These are phyloP conservation scores for Penicillium corylophilum DNA, from an alignment of 2,329 filamentous ascomycete genomes.

Conservation along the genomic window DNA sequence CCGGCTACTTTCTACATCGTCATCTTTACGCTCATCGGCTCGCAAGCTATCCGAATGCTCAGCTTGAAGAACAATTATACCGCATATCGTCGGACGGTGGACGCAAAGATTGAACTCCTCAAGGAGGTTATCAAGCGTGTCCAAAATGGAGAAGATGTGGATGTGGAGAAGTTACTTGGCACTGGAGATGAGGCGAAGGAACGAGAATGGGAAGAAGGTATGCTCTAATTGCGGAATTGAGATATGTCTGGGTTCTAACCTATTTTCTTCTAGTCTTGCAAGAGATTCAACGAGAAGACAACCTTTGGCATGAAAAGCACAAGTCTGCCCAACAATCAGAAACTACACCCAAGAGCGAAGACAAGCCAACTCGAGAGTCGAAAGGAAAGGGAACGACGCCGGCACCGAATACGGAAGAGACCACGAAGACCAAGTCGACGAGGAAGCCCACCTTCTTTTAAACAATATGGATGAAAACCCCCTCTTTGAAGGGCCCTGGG, in stretches of 20 bases:
- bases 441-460: constrained; percentile 35
- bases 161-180: constrained; percentile 79
- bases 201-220: constrained; percentile 83
- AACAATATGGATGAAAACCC: not conserved
- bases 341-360: constrained; percentile 5
- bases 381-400: constrained; percentile 18
- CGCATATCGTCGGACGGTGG: constrained; percentile 71
- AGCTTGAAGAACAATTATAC: constrained; percentile 72
- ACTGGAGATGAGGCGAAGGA: constrained; percentile 74
- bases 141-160: constrained; percentile 61
- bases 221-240: constrained; percentile 25
- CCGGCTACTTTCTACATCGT: constrained; percentile 79
- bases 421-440: constrained; percentile 15
- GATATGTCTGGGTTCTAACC: constrained; percentile 1
- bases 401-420: constrained; percentile 8
- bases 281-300: constrained; percentile 44
- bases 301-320: constrained; percentile 35
- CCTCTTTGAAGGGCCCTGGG: not conserved
- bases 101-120: constrained; percentile 73
- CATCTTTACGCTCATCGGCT: constrained; percentile 85
- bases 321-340: constrained; percentile 9
- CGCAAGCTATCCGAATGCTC: constrained; percentile 93
- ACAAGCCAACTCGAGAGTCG: constrained; percentile 5
- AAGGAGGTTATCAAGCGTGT: constrained; percentile 59
- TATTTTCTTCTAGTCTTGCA: constrained; percentile 32